phyloP scores from a whole-genome alignment of 2,329 filamentous ascomycete genomes.

The Nigrospora sphaerica region DNA sequence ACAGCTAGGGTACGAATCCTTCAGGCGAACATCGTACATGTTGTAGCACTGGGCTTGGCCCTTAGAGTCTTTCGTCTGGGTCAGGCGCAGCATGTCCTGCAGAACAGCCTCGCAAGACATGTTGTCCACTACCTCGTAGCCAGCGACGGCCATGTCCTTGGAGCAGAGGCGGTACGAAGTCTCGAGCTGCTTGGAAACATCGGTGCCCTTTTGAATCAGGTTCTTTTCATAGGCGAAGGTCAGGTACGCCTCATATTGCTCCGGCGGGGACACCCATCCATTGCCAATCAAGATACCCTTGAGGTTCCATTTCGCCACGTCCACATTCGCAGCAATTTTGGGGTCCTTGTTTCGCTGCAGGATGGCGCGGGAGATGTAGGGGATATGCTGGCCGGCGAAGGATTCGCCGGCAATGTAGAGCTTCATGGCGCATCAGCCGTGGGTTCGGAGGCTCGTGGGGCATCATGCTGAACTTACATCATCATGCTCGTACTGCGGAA shows the following conservation, averaged over 20 bases:
- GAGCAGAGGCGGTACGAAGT: slow-evolving; percentile 63
- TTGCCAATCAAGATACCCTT: slow-evolving; percentile 90
- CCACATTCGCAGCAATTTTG: slow-evolving; percentile 19
- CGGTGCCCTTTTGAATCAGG: slow-evolving; percentile 61
- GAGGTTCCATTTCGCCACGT: slow-evolving; percentile 57
- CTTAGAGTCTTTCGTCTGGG: slow-evolving; percentile 42
- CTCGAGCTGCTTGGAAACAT: slow-evolving; percentile 59
- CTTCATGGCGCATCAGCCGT: slow-evolving; percentile 34
- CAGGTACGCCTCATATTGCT: slow-evolving; percentile 87
- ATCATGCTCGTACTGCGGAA: slow-evolving; percentile 85
- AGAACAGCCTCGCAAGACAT: slow-evolving; percentile 70
- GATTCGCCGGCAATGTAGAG: slow-evolving; percentile 94
- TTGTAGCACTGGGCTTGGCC: slow-evolving; percentile 65
- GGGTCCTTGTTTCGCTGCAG: slow-evolving; percentile 74
- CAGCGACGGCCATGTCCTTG: slow-evolving; percentile 45
- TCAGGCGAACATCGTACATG: slow-evolving; percentile 93
- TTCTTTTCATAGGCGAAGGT: slow-evolving; percentile 72
- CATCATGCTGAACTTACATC: slow-evolving; percentile 58
- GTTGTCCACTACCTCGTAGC: slow-evolving; percentile 58
- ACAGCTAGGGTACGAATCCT: slow-evolving; percentile 73
- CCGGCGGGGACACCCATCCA: slow-evolving; percentile 86
- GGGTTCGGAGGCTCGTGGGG: not conserved
- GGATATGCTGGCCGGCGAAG: slow-evolving; percentile 93
- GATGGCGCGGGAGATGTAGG: slow-evolving; percentile 90
- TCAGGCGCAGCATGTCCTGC: slow-evolving; percentile 61